Evolutionary conservation across 2,329 filamentous ascomycete genomes (phyloP), one percentile per base, ranked within the genome.

Genomic region (Atkinsonella texensis): DNA sequence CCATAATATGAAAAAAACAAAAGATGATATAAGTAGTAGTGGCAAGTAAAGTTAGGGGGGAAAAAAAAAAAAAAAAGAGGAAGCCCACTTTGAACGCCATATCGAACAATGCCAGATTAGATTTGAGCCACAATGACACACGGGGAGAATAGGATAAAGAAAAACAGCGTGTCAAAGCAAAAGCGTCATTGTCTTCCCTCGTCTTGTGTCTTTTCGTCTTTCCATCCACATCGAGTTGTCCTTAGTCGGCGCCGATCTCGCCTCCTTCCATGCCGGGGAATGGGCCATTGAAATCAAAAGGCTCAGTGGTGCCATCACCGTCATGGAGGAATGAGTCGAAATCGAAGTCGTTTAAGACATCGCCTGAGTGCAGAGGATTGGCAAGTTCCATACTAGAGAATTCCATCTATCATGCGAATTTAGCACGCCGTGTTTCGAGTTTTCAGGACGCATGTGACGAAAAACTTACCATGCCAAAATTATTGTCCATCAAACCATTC

Each of bases 291-390:
- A 84, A 83, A 65, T 78, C 77, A 55, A 83, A 84, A 4, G 61
- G 64, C 43, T 67, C 64, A 42, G 69, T 69, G 41, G 72, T 74
- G 35, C 66, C 70, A 46, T 75, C 75, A 20, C 46, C 45, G 53
- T 76, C 73, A 56, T 84, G 79, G 8, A 85, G 68, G 69, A 85
- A 85, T 1, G 81, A 83, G 63, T 85, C 81, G 57, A 85, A 73
- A 55, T 85, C 81, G 59, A 85, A 85, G 56, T 83, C 81, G 58
- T 79, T 80, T 46, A 85, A 70, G 38, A 84, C 80, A 60, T 84
- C 75, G 50, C 67, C 68, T 6, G 73, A 72, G 54, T 71, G 70
- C 28, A 76, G 63, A 2, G 79, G 76, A 56, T 81, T 78, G 51
- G 74, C 71, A 62, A 81, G 77, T 52, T 77, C 77, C 65, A 83